A percentile compares a stretch with the other conserved stretches of the same genome.
Evolutionary conservation across 148 eudicot species (phyloP).

Genomic region (Cornus florida): DNA sequence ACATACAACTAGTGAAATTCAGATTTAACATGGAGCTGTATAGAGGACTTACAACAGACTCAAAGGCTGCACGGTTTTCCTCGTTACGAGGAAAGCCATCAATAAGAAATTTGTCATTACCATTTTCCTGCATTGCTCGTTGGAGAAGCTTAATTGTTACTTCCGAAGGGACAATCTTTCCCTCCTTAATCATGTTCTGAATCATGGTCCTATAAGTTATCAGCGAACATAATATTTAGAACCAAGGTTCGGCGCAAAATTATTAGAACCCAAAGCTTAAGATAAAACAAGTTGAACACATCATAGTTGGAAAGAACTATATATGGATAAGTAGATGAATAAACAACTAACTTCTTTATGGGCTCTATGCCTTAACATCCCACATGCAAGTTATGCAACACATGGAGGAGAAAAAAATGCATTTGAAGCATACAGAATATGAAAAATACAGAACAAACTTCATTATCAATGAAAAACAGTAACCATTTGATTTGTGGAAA

Average conservation of each 20-base stretch:
- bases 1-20: not conserved
- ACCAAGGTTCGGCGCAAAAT: not conserved
- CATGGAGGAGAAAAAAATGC: not conserved
- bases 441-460: not conserved
- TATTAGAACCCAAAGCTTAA: not conserved
- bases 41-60: constrained; percentile 61
- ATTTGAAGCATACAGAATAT: not conserved
- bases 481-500: not conserved
- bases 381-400: not conserved
- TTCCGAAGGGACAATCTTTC: constrained; percentile 84
- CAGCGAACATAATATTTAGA: not conserved
- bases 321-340: not conserved
- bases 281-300: not conserved
- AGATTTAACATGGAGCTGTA: not conserved
- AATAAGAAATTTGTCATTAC: constrained; percentile 71
- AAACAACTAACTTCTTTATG: not conserved
- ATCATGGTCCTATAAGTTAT: constrained; percentile 65
- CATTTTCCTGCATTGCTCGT: constrained; percentile 59
- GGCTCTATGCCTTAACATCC: not conserved
- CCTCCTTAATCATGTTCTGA: constrained; percentile 79
- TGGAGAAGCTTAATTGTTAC: constrained; percentile 73
- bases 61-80: constrained; percentile 75
- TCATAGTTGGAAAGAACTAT: not conserved
- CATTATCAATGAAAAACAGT: too few species aligned
- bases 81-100: constrained; percentile 89